Evolutionary conservation across 2,329 filamentous ascomycete genomes (phyloP).

Genomic region (Knufia petricola): DNA sequence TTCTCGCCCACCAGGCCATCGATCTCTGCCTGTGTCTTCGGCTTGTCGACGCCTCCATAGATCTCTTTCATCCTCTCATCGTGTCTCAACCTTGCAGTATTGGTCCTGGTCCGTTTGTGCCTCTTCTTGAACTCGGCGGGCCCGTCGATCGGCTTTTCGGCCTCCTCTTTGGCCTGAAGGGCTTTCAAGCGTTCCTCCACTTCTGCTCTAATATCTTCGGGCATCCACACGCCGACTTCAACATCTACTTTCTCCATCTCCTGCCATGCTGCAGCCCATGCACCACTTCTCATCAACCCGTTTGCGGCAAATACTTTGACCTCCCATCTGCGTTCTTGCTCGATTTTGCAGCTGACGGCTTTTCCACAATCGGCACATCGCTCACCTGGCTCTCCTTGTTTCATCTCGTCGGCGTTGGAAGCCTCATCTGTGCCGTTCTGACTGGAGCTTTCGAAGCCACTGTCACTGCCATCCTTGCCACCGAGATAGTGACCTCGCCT

Average conservation of each 20-base stretch:
- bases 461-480: slow-evolving; percentile 20
- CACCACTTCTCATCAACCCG: slow-evolving; percentile 80
- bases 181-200: slow-evolving; percentile 38
- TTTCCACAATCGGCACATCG: slow-evolving; percentile 44
- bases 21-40: slow-evolving; percentile 19
- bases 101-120: neutral
- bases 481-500: slow-evolving; percentile 50
- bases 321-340: slow-evolving; percentile 45
- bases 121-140: neutral
- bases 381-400: slow-evolving; percentile 24
- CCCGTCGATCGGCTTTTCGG: slow-evolving; percentile 12
- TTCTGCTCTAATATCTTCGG: slow-evolving; percentile 41
- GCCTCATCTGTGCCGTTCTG: slow-evolving; percentile 26
- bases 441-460: slow-evolving; percentile 28
- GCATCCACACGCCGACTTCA: slow-evolving; percentile 66
- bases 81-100: slow-evolving; percentile 5
- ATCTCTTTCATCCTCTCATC: slow-evolving; percentile 16
- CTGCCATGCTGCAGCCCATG: slow-evolving; percentile 88
- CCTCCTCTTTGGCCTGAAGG: slow-evolving; percentile 29
- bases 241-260: slow-evolving; percentile 99
- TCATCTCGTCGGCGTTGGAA: slow-evolving; percentile 18
- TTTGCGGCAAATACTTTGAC: slow-evolving; percentile 92
- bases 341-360: slow-evolving; percentile 37
- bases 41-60: slow-evolving; percentile 15
- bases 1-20: slow-evolving; percentile 17